Evolutionary conservation across 2,329 filamentous ascomycete genomes (phyloP), one percentile per base, ranked within the genome.

Genomic region (Leptodontidium sp.): DNA sequence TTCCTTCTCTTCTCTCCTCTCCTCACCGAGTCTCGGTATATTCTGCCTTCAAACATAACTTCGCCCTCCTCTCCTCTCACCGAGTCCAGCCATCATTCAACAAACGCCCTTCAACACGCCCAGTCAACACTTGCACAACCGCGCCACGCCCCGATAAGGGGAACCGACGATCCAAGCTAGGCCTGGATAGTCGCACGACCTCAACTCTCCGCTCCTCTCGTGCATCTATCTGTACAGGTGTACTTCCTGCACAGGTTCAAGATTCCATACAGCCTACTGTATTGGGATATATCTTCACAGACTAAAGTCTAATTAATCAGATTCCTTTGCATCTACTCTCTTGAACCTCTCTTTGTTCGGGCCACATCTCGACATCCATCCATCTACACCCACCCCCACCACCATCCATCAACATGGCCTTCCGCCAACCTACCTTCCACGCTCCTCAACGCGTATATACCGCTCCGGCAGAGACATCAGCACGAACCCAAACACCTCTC

Each of bases 361-460:
- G 38, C 21, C 21, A 59, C 35, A 43, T 59, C 32, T 58, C 55
- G 14, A 40, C 38, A 45, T 43, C 57, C 38, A 45, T 26, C 57
- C 21, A 45, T 26, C 55, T 24, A 7, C 32, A 38, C n/a, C 55
- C 45, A 57, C 32, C 7, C 35, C n/a, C 38, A 35, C 53, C 4
- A 38, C 32, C 7, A 57, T 35, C 53, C 7, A 24, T 15, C 32
- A 76, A 49, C 61, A 89, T 88, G 86, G 85, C 87, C 70, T 89
- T 90, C 74, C 88, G 88, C 71, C 87, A 89, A 75, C 84, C 87
- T 57, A 85, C 86, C 47, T 83, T 85, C 68, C 85, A 86, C 74
- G 78, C 83, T 38, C 79, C 83, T 29, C 86, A 85, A 74, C 83
- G 86, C 71, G 80, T 82, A 69, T 81, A 80, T 43, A 76, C 81